Conservation (phyloP, 768 basidiomycete species). For the Lentinula guzmanii region DNA sequence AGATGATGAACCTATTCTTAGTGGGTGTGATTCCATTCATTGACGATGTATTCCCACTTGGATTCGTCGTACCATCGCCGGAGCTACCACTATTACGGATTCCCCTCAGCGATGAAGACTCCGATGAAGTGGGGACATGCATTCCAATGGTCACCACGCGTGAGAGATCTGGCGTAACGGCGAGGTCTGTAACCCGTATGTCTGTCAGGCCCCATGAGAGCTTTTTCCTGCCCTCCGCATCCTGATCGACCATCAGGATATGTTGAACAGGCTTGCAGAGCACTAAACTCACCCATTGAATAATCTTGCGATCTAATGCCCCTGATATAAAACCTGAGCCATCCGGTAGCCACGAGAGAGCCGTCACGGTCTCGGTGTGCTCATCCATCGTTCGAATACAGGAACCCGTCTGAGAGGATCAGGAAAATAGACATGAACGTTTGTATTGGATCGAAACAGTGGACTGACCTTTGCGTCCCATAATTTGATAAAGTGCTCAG, state of each 20-base stretch:
- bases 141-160: slow-evolving; percentile 85
- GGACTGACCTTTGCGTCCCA: slow-evolving; percentile 78
- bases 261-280: background rate
- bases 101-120: slow-evolving; percentile 13
- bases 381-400: slow-evolving; percentile 59
- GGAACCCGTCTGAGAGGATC: slow-evolving; percentile 56
- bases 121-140: slow-evolving; percentile 29
- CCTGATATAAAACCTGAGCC: slow-evolving; percentile 87
- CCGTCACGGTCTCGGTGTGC: slow-evolving; percentile 80
- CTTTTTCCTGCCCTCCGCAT: slow-evolving; percentile 63
- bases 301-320: slow-evolving; percentile 77
- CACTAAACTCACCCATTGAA: slow-evolving; percentile 63
- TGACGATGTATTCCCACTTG: slow-evolving; percentile 23
- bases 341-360: slow-evolving; percentile 85
- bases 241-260: slow-evolving; percentile 34
- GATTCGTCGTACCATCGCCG: slow-evolving; percentile 28
- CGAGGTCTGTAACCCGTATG: slow-evolving; percentile 83
- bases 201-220: slow-evolving; percentile 65
- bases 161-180: slow-evolving; percentile 78
- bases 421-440: background rate
- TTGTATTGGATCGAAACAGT: slow-evolving; percentile 10
- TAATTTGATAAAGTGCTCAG: slow-evolving; percentile 77
- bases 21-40: slow-evolving; percentile 7
- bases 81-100: slow-evolving; percentile 17
- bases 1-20: slow-evolving; percentile 61